These are phyloP conservation scores for Grosmannia serpens DNA, from an alignment of 2,329 filamentous ascomycete genomes.

Conservation along the genomic window DNA sequence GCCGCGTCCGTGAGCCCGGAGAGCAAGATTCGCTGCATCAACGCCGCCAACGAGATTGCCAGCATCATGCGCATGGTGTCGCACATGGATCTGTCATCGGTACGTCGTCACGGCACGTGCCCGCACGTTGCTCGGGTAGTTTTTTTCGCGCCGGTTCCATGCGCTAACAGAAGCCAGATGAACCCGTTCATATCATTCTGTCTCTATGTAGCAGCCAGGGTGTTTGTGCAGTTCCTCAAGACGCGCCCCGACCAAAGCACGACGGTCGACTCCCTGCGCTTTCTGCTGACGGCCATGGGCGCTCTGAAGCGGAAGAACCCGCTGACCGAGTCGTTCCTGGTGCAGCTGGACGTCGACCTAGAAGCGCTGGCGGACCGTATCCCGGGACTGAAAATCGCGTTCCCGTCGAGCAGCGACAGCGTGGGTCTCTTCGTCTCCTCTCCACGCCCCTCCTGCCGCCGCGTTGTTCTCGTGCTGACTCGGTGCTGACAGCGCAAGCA, in stretches of 20 bases:
- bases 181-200: constrained; percentile 95
- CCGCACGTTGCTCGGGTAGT: no score
- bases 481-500: constrained; percentile 12
- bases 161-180: constrained; percentile 45
- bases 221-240: constrained; percentile 95
- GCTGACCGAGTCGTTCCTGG: constrained; percentile 85
- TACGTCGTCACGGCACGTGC: constrained; percentile 33
- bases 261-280: constrained; percentile 71
- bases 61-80: constrained; percentile 93
- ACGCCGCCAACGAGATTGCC: constrained; percentile 85
- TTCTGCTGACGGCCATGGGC: constrained; percentile 82
- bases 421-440: constrained; percentile 29
- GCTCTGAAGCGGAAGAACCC: constrained; percentile 80
- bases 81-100: constrained; percentile 71
- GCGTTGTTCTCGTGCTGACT: background rate
- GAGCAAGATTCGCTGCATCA: constrained; percentile 86
- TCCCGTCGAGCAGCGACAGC: constrained; percentile 39
- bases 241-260: constrained; percentile 76
- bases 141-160: no score
- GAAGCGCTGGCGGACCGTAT: constrained; percentile 57
- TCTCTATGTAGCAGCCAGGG: constrained; percentile 86
- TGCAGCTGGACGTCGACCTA: constrained; percentile 85
- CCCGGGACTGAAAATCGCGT: constrained; percentile 42
- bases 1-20: constrained; percentile 69
- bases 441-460: background rate